phyloP scores from a whole-genome alignment of 495 filamentous ascomycete genomes.

The Penicillium ucsense region DNA sequence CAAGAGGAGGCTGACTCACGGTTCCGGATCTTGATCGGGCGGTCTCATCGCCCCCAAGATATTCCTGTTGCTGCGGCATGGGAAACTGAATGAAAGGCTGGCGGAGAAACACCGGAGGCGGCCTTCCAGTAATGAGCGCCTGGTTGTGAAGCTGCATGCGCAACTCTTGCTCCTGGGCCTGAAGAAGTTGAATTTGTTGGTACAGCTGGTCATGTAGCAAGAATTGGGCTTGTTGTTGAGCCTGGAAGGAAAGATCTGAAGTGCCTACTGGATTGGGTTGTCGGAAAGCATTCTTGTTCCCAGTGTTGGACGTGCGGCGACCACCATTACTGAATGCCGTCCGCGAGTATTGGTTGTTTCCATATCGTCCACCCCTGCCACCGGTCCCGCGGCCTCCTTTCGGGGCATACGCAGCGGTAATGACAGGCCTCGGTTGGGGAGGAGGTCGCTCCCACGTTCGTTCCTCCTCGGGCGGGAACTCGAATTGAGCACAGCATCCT shows the following conservation, averaged over 20 bases:
- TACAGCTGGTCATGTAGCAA: conserved; percentile 50
- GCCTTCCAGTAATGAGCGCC: conserved; percentile 41
- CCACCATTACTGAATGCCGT: conserved; percentile 32
- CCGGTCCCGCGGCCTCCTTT: conserved; percentile 37
- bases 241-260: conserved; percentile 36
- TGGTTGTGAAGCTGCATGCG: conserved; percentile 53
- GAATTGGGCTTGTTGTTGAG: conserved; percentile 40
- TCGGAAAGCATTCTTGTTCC: conserved; percentile 26
- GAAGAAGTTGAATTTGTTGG: conserved; percentile 54
- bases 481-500: conserved; percentile 73
- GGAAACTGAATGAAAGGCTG: conserved; percentile 38
- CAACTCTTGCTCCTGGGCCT: conserved; percentile 55
- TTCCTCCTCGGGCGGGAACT: conserved; percentile 77
- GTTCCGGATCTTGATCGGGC: conserved; percentile 33
- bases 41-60: conserved; percentile 25
- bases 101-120: conserved; percentile 37
- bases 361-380: conserved; percentile 49
- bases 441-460: conserved; percentile 64
- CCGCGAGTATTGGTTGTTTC: conserved; percentile 28
- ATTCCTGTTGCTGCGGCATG: conserved; percentile 32
- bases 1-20: conserved; percentile 39
- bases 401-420: conserved; percentile 42
- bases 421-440: conserved; percentile 48
- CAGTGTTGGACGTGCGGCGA: conserved; percentile 46
- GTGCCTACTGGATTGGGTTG: conserved; percentile 21